Percentiles rank a stretch among this genome's conserved stretches.
phyloP scores from a whole-genome alignment of 495 filamentous ascomycete genomes.

The Stereocaulon alpinum region DNA sequence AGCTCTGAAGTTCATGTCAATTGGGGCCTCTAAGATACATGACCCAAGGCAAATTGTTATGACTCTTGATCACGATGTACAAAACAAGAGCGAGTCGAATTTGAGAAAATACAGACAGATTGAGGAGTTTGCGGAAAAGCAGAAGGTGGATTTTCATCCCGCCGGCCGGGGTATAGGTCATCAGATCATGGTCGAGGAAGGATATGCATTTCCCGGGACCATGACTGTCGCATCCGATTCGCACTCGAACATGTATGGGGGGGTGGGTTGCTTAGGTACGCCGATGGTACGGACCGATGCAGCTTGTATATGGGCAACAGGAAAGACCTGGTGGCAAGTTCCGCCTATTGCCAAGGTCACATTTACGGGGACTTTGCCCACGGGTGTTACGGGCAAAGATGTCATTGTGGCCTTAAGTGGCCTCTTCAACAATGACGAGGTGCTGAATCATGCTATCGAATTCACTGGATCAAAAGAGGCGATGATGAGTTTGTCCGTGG shows the following conservation, averaged over 20 bases:
- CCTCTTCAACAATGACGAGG: constrained; percentile 80
- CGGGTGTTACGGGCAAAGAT: constrained; percentile 88
- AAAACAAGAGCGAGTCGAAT: constrained; percentile 76
- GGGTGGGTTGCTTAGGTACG: constrained; percentile 65
- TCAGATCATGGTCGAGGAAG: constrained; percentile 84
- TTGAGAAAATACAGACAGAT: constrained; percentile 78
- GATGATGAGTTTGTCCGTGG: constrained; percentile 61
- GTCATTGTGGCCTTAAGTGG: constrained; percentile 86
- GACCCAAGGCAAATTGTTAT: constrained; percentile 71
- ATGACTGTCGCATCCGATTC: constrained; percentile 53
- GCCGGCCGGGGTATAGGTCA: constrained; percentile 79
- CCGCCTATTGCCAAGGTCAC: constrained; percentile 76
- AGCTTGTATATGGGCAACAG: constrained; percentile 78
- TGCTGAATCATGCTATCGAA: constrained; percentile 87
- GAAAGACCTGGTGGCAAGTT: constrained; percentile 80
- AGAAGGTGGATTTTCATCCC: constrained; percentile 76
- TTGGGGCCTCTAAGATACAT: constrained; percentile 69
- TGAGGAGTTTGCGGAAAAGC: constrained; percentile 71
- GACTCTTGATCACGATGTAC: constrained; percentile 89
- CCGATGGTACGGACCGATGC: constrained; percentile 82
- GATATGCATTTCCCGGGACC: constrained; percentile 74
- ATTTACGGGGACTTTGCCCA: constrained; percentile 62
- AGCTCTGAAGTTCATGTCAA: constrained; percentile 74
- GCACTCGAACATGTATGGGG: constrained; percentile 90
- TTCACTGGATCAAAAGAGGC: constrained; percentile 76